Conservation (phyloP, 2,329 filamentous ascomycete genomes). For the Diaporthe citri region DNA sequence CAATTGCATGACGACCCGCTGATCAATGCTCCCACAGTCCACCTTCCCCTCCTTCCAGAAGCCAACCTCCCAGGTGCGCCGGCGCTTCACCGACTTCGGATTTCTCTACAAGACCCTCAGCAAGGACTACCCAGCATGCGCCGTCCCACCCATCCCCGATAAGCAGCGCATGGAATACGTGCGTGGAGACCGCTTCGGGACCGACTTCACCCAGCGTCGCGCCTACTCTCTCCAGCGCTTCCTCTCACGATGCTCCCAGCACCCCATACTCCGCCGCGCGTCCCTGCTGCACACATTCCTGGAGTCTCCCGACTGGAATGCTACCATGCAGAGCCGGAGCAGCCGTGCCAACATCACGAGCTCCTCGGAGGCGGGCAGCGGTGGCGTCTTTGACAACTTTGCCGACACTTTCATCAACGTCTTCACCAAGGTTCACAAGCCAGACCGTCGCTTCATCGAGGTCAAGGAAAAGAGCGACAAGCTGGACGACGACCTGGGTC, state of each 20-base stretch:
- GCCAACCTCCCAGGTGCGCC: constrained; percentile 81
- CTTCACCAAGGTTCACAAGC: constrained; percentile 95
- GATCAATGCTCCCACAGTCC: constrained; percentile 68
- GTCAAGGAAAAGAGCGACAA: constrained; percentile 94
- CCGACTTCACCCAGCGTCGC: constrained; percentile 90
- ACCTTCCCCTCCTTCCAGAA: constrained; percentile 95
- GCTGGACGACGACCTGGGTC: constrained; percentile 90
- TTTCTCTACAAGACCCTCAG: constrained; percentile 93
- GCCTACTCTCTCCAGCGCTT: constrained; percentile 94
- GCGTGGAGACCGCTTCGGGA: constrained; percentile 92
- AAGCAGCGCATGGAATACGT: constrained; percentile 99
- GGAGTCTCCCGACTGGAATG: constrained; percentile 95
- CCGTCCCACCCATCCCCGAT: constrained; percentile 93
- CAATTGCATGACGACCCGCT: neutral
- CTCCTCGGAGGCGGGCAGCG: constrained; percentile 58
- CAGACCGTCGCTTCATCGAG: constrained; percentile 93
- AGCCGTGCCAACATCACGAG: constrained; percentile 67
- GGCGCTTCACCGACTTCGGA: constrained; percentile 97
- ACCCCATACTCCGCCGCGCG: constrained; percentile 88
- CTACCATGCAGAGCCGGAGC: constrained; percentile 86
- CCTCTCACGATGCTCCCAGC: constrained; percentile 85
- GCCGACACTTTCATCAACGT: constrained; percentile 97
- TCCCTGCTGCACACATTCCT: constrained; percentile 89
- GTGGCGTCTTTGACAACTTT: constrained; percentile 92
- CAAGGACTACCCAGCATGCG: constrained; percentile 90